Evolutionary conservation across 139 green algal genomes (phyloP), one percentile per base, ranked within the genome.

Genomic region (Volvox reticuliferus): DNA sequence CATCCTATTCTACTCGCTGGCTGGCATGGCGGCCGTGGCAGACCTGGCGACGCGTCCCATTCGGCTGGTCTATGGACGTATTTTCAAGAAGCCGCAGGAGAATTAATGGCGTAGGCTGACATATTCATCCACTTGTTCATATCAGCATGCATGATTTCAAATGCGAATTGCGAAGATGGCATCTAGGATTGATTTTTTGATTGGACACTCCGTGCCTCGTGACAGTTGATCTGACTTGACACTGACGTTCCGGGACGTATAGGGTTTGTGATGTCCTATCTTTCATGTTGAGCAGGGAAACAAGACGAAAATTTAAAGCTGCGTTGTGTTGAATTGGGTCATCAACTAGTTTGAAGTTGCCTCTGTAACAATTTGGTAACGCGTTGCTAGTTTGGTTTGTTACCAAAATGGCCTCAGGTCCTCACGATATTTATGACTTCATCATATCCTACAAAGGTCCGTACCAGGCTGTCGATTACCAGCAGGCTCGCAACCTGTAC

Each of bases 381-480:
- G 33, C 22, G 28, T 79, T 36, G 32, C 73, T 79, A 33, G 28
- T 62, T 82, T 61, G 21, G 19, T 82, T 24, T 82, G 32, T 61
- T 3, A 63, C 76, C 76, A 35, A 62, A 12, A 87, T 87, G 81
- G n/a, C 61, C 1, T 78, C 30, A 20, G 5, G 17, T 44, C 62
- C 81, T 5, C 81, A 61, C 1, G 75, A 91, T 22, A 44, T 91
- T 3, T 91, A 91, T 35, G 75, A 76, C 20, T 91, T 85, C 33
- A 30, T 26, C 2, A 20, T 91, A 14, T 30, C 22, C 12, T n/a
- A 69, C 28, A 36, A 32, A 12, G 44, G 68, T 84, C 73, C 86
- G n/a, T 50, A 92, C 75, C 89, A 92, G 37, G 35, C 90, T 13
- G 86, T 86, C 28, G 76, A 85, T 44, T 36, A 88, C 12, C 83